A percentile compares a stretch with the other conserved stretches of the same genome.
Conservation (phyloP, 2,329 filamentous ascomycete genomes). For the Fusarium sp. region DNA sequence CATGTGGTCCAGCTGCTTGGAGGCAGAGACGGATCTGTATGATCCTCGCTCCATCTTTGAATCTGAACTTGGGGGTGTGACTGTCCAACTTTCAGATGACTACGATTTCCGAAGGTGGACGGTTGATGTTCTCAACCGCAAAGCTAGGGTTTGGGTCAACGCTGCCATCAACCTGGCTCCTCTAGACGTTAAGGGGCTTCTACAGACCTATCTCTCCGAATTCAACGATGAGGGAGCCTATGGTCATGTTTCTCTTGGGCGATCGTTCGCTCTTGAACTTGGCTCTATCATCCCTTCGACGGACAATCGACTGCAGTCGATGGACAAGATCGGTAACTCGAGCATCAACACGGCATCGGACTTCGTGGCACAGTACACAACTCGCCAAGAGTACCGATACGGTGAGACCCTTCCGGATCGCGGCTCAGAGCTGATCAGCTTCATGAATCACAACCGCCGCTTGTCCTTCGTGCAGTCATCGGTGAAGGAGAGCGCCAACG, state of each 20-base stretch:
- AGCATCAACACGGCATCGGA: constrained; percentile 93
- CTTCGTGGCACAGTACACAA: constrained; percentile 97
- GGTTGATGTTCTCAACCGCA: constrained; percentile 80
- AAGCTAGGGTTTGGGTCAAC: constrained; percentile 84
- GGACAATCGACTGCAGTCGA: constrained; percentile 86
- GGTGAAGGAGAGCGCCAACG: constrained; percentile 68
- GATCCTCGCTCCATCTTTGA: constrained; percentile 85
- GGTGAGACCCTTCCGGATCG: constrained; percentile 80
- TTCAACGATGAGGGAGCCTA: constrained; percentile 92
- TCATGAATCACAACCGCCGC: constrained; percentile 67
- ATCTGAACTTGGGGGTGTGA: constrained; percentile 81
- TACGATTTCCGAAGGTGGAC: constrained; percentile 85
- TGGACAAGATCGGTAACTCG: constrained; percentile 79
- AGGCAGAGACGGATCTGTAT: constrained; percentile 94
- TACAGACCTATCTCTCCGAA: constrained; percentile 96
- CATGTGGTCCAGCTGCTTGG: constrained; percentile 95
- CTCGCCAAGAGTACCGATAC: constrained; percentile 94
- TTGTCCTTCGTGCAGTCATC: constrained; percentile 64
- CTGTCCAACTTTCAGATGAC: constrained; percentile 93
- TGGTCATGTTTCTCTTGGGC: constrained; percentile 89
- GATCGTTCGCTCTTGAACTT: constrained; percentile 95
- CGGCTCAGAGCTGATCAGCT: constrained; percentile 73
- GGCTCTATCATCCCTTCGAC: constrained; percentile 87
- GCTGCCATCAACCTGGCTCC: constrained; percentile 86
- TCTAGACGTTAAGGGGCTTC: constrained; percentile 90